Evolutionary conservation across 1,284 basidiomycete genomes (phyloP).

Genomic region (Leccinum solheimii): DNA sequence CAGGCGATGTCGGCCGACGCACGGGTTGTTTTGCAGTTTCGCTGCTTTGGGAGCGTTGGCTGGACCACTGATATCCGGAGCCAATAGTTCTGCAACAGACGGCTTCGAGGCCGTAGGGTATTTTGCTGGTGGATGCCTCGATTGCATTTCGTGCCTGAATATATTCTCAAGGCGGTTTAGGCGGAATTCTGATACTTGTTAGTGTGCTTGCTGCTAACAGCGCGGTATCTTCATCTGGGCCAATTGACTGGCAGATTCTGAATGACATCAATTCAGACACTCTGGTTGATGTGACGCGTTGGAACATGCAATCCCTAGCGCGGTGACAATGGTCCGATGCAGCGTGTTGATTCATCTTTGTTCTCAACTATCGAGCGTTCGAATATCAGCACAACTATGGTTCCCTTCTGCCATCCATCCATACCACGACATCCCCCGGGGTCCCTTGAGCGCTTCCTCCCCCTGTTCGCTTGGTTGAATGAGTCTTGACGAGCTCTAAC

Average conservation of each 20-base stretch:
- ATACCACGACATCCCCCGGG: neutral
- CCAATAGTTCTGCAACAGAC: conserved; percentile 38
- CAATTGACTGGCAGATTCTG: conserved; percentile 31
- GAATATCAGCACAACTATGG: neutral
- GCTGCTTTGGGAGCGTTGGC: conserved; percentile 45
- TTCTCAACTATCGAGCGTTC: neutral
- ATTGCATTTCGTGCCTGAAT: conserved; percentile 36
- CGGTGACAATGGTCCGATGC: neutral
- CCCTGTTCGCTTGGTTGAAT: neutral
- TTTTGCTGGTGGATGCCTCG: conserved; percentile 41
- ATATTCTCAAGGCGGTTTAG: conserved; percentile 13
- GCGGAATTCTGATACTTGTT: conserved; percentile 31
- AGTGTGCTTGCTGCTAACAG: conserved; percentile 26
- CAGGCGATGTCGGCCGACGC: conserved; percentile 58
- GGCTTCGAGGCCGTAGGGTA: conserved; percentile 43
- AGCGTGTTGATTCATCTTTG: neutral
- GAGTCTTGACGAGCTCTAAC: neutral
- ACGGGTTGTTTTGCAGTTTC: conserved; percentile 55
- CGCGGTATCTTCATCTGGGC: conserved; percentile 31
- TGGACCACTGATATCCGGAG: conserved; percentile 54
- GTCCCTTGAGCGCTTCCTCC: neutral
- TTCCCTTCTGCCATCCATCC: neutral
- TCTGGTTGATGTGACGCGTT: neutral
- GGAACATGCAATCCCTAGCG: neutral
- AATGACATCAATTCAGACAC: conserved; percentile 1